These are phyloP conservation scores for Pontederia crassipes DNA, from an alignment of 176 grass and related monocot species.

Conservation along the genomic window DNA sequence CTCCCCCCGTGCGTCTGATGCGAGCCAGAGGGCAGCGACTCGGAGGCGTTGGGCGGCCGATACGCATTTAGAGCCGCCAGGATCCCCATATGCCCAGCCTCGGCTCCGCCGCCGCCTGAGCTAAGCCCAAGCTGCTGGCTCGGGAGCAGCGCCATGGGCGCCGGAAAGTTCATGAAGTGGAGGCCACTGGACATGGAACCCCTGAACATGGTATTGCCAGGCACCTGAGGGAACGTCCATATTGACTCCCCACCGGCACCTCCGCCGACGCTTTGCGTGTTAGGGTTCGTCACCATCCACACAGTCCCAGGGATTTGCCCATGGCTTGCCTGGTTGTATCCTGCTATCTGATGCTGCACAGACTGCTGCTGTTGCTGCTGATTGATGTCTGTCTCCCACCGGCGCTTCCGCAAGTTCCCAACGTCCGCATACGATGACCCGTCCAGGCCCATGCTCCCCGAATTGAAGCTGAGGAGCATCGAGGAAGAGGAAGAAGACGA, in stretches of 20 bases:
- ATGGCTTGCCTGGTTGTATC: conserved; percentile 52
- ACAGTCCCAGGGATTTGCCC: conserved; percentile 62
- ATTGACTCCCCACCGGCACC: conserved; percentile 53
- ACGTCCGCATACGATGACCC: conserved; percentile 40
- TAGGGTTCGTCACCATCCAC: conserved; percentile 93
- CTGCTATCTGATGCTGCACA: conserved; percentile 73
- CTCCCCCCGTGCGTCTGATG: conserved; percentile 36
- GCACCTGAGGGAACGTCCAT: conserved; percentile 78
- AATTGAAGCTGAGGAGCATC: conserved; percentile 75
- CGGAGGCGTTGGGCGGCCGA: conserved; percentile 40
- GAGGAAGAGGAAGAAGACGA: conserved; percentile 54
- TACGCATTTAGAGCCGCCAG: conserved; percentile 79
- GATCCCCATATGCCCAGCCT: conserved; percentile 79
- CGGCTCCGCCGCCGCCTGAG: conserved; percentile 14
- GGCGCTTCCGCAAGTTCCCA: conserved; percentile 51
- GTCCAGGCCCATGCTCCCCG: conserved; percentile 60
- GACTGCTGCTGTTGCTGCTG: conserved; percentile 41
- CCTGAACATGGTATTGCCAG: conserved; percentile 43
- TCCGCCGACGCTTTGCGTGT: conserved; percentile 31
- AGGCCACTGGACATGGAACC: conserved; percentile 63
- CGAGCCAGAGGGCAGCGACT: conserved; percentile 20
- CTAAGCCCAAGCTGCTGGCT: conserved; percentile 78
- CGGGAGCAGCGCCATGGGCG: conserved; percentile 70
- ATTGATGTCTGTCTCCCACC: conserved; percentile 76
- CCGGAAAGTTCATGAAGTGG: conserved; percentile 98